A percentile compares a stretch with the other conserved stretches of the same genome.
Evolutionary conservation across 2,329 filamentous ascomycete genomes (phyloP).

Genomic region (Aspergillus neoniger): DNA sequence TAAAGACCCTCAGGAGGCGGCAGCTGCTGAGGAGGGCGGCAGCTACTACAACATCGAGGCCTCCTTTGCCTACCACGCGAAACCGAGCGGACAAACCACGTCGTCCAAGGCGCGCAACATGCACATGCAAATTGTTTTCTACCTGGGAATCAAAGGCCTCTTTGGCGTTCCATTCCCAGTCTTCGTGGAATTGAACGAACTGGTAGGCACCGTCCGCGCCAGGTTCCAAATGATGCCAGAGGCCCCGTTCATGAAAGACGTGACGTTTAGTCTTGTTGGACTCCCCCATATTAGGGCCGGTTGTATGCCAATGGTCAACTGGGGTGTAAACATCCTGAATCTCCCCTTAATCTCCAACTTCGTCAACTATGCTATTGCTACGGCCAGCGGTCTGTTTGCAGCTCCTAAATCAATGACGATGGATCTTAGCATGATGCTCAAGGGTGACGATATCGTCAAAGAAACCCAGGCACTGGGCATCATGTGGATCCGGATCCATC

Average conservation of each 20-base stretch:
- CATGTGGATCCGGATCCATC: conserved; percentile 90
- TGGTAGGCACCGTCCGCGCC: conserved; percentile 85
- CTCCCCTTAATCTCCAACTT: conserved; percentile 93
- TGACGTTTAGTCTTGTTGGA: conserved; percentile 94
- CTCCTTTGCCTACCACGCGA: conserved; percentile 87
- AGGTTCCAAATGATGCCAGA: conserved; percentile 84
- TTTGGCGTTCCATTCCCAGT: conserved; percentile 87
- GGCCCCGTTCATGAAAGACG: conserved; percentile 85
- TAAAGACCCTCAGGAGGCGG: conserved; percentile 83
- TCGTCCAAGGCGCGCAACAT: conserved; percentile 88
- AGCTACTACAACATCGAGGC: conserved; percentile 92
- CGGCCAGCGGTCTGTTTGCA: conserved; percentile 86
- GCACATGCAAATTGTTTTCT: conserved; percentile 96
- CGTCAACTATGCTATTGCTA: conserved; percentile 89
- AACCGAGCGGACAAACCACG: conserved; percentile 68
- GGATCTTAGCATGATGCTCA: conserved; percentile 85
- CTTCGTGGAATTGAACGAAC: conserved; percentile 82
- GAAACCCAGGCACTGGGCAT: conserved; percentile 80
- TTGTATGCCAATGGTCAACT: conserved; percentile 89
- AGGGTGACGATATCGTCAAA: conserved; percentile 89
- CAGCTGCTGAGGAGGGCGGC: conserved; percentile 85
- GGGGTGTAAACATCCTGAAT: conserved; percentile 87
- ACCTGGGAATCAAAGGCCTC: conserved; percentile 82
- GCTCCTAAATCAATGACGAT: conserved; percentile 93
- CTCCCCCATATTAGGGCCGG: conserved; percentile 85